phyloP scores from a whole-genome alignment of 148 eudicot species.

The Selenicereus undatus region DNA sequence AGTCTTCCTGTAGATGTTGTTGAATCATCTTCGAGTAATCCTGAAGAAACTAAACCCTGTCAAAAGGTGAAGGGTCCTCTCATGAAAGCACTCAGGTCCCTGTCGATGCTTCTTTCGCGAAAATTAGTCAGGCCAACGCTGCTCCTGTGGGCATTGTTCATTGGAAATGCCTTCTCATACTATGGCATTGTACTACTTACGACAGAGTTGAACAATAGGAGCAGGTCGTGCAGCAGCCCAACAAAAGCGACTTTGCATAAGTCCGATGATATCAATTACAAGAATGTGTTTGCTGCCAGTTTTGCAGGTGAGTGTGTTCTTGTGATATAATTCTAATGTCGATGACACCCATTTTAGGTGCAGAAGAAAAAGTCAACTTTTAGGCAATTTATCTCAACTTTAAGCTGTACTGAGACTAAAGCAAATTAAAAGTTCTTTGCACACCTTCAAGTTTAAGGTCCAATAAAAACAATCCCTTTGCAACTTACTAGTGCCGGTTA shows the following conservation, averaged over 20 bases:
- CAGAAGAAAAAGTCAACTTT: no score
- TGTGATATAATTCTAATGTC: no score
- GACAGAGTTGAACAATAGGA: conserved; percentile 58
- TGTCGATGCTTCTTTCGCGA: conserved; percentile 50
- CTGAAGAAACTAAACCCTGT: conserved; percentile 20
- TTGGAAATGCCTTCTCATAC: conserved; percentile 77
- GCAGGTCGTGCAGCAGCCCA: conserved; percentile 37
- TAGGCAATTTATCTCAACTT: no score
- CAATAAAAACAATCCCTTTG: no score
- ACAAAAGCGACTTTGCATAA: conserved; percentile 17
- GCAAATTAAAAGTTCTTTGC: no score
- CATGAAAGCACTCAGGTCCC: conserved; percentile 24
- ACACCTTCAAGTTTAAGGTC: no score
- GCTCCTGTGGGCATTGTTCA: conserved; percentile 65
- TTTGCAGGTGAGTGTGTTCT: conserved; percentile 58
- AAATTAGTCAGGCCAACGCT: conserved; percentile 52
- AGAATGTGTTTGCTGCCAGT: conserved; percentile 65
- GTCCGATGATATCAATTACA: conserved; percentile 41
- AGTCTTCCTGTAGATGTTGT: background rate
- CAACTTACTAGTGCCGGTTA: no score
- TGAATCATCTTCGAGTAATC: background rate
- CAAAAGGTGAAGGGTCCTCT: conserved; percentile 19
- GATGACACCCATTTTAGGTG: no score
- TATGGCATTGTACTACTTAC: conserved; percentile 83
- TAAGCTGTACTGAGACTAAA: no score